Evolutionary conservation across 495 filamentous ascomycete genomes (phyloP), one percentile per base, ranked within the genome.

Genomic region (Trypethelium eluteriae): DNA sequence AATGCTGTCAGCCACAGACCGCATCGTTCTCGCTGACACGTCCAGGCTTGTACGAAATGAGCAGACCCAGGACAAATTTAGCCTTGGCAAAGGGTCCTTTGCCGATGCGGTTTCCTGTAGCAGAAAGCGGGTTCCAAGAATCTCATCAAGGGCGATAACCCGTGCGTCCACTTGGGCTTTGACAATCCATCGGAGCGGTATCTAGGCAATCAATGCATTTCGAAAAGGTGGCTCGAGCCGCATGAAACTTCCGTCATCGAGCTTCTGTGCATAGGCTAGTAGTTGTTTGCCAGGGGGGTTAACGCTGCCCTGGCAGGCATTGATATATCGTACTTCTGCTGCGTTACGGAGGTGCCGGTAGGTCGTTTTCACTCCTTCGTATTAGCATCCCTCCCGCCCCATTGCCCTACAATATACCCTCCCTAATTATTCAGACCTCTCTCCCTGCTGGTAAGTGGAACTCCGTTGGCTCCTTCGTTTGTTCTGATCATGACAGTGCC

Each of bases 161-260:
- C 53, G 53, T 59, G 53, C 53, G 53, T 14, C 32, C 6, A 7
- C 25, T 36, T 36, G 53, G 32, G 10, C 6, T 59, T 59, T 5
- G 53, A 59, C 53, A 34, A 18, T 35, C 36, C 53, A 35, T 59
- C 25, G 53, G 32, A 59, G 34, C 53, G 53, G 53, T 35, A 36
- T 36, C 53, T 59, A 59, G 53, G 32, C 7, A 59, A 59, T 59
- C 53, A 10, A 6, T 59, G 53, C 53, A 59, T 59, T 36, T 36
- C 25, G 53, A 18, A 59, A 59, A 32, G 53, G 11, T 35, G 53
- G 53, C 53, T 59, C 53, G 53, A 59, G 18, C 53, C 53, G 53
- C 53, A 59, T n/a, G 53, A 59, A 9, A 5, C 25, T 9, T 59
- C 53, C 25, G 53, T 59, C 53, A 59, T 36, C 32, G 7, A n/a